Evolutionary conservation across 495 filamentous ascomycete species (phyloP), one percentile per base, ranked within the genome.

Genomic region (Penicillium canescens): DNA sequence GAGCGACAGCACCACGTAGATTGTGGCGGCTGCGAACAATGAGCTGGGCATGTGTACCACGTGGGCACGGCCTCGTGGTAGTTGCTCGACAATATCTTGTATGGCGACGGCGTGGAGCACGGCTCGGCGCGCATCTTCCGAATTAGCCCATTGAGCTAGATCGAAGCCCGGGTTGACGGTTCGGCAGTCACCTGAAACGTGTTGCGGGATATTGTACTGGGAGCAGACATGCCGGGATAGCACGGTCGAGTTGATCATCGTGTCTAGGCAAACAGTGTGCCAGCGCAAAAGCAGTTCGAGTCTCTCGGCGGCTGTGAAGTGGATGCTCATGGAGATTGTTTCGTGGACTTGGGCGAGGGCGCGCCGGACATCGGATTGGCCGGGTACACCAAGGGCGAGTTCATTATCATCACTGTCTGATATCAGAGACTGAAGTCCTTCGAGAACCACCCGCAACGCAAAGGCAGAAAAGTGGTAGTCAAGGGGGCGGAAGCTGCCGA

Each of bases 1-100:
- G 16, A 75, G 65, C 6, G 69, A 70, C 53, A 75, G 69, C 6
- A 67, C 75, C 18, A 73, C 62, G 49, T 78, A 78, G 6, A 77
- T 63, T 0, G 77, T 75, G 12, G 73, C 68, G 0, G 74, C 69
- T 0, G 77, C 68, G 48, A 79, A 78, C 3, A 79, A 61, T 2
- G 75, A 74, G 42, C 64, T 73, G 1, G 76, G 75, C 65, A 79
- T 73, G 52, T 77, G 75, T 4, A 78, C 67, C 0, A 71, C 74
- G 59, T 80, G 77, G 12, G 74, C 72, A 9, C 75, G 68, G 3
- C 77, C 77, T 18, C 74, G 63, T 6, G 77, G 77, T 1, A 80
- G 50, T 42, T 74, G 68, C 50, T 80, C 77, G n/a, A 80, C 58
- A 14, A 80, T 77, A 36, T 78, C 73, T 56, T 80, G 77, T 24